phyloP scores from a whole-genome alignment of 345 rosid species.

The Syzygium aromaticum region DNA sequence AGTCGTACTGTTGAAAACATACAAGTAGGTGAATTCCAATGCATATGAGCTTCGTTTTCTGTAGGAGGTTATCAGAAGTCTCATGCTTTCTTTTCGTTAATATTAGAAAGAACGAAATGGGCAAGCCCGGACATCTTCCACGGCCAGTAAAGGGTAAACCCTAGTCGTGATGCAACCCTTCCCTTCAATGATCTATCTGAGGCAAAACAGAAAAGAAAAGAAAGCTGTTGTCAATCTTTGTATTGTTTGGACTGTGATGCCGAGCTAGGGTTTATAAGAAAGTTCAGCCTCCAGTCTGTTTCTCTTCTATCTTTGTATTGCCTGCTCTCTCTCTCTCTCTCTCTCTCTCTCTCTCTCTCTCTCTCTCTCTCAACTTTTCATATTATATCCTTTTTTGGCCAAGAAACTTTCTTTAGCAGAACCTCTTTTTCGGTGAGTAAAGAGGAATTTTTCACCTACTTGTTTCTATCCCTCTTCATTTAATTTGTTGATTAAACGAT shows the following conservation, averaged over 20 bases:
- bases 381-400: not conserved
- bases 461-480: not conserved
- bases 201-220: not conserved
- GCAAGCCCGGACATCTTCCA: too few relatives aligned
- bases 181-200: not conserved
- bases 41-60: too few relatives aligned
- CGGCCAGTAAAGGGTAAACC: too few relatives aligned
- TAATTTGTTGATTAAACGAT: not conserved
- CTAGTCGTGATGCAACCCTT: too few relatives aligned
- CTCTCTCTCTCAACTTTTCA: not conserved
- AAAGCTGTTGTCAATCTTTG: not conserved
- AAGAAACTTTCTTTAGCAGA: not conserved
- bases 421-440: not conserved
- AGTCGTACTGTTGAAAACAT: too few relatives aligned
- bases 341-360: not conserved
- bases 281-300: not conserved
- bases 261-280: not conserved
- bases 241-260: not conserved
- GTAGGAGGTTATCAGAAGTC: too few relatives aligned
- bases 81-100: too few relatives aligned
- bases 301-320: not conserved
- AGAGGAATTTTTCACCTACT: not conserved
- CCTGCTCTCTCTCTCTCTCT: not conserved
- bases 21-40: too few relatives aligned
- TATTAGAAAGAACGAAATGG: too few relatives aligned